Conservation (phyloP, 192 early-diverging fungal genomes). For the Entomortierella lignicola region DNA sequence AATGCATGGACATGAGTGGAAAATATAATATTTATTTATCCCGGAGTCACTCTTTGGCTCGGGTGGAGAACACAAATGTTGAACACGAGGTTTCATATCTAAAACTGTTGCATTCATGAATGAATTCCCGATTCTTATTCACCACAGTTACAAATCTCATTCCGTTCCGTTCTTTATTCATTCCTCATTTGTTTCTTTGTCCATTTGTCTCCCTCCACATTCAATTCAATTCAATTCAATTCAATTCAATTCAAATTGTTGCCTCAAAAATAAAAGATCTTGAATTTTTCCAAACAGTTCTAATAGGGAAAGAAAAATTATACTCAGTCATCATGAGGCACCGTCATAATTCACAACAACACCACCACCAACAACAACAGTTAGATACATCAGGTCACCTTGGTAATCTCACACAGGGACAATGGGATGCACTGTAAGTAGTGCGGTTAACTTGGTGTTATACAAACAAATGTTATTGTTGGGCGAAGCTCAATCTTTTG, state of each 20-base stretch:
- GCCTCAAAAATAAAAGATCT: too few species aligned
- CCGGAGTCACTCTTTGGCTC: neutral
- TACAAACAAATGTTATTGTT: neutral
- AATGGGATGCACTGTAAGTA: constrained; percentile 52
- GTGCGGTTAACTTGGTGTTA: neutral
- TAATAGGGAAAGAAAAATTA: neutral
- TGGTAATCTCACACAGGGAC: constrained; percentile 34
- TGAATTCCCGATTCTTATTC: constrained; percentile 24
- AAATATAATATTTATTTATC: too few species aligned
- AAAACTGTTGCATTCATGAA: neutral
- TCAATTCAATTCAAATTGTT: too few species aligned
- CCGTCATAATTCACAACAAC: too few species aligned
- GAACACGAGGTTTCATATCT: neutral
- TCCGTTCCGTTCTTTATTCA: neutral
- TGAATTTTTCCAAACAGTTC: too few species aligned
- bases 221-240: constrained; percentile 1
- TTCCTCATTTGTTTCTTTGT: neutral
- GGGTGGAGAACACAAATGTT: too few species aligned
- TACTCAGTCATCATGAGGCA: constrained; percentile 15
- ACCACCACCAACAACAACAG: neutral
- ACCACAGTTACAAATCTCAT: constrained; percentile 9
- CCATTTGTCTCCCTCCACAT: neutral
- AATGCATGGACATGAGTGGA: too few species aligned
- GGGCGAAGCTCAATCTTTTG: constrained; percentile 5
- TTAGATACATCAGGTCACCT: constrained; percentile 27